Evolutionary conservation across 176 grass and related monocot species (phyloP), one percentile per base, ranked within the genome.

Genomic region (Hsuehochloa calcarea): DNA sequence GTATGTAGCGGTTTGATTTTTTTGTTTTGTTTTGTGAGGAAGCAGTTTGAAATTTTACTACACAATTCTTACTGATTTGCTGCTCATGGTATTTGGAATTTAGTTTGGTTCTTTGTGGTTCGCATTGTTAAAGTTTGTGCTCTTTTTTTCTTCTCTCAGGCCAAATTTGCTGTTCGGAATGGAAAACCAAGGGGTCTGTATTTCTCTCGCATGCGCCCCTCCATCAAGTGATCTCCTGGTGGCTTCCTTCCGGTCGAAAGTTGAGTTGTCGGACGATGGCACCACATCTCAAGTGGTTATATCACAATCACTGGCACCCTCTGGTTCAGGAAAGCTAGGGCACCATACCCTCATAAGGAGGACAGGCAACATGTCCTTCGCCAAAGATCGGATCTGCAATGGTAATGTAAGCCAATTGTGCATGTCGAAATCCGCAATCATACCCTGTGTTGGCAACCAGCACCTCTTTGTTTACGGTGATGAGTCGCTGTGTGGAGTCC

Each of bases 351-450:
- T 90, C n/a, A 75, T 98, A 19, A 86, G 38, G 56, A 90, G 78
- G 76, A 39, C 26, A 17, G 58, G 82, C 22, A 41, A 25, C 5
- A 22, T 27, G 26, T 90, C 70, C 67, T 92, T 93, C 8, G 56
- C 38, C 1, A 27, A 77, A 80, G 80, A 72, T 19, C 34, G 47
- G 23, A 41, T 66, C 61, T 89, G 91, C 65, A 52, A 65, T 20
- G 91, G 89, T 43, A 60, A 63, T 1, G 89, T 98, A 8, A 98
- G 90, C n/a, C 88, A 90, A 27, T 41, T 92, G 83, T 80, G 96
- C 14, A 93, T 98, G 96, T 85, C 89, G 1, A 98, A 89, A 71
- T 98, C 93, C 1, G 84, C 89, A 46, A 90, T 98, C 74, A 83
- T 97, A 67, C 86, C 85, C 12, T 81, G 37, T 8, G 62, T 80